These are phyloP conservation scores for Skeletonema potamos DNA, from an alignment of 108 stramenopile genomes.

Conservation along the genomic window DNA sequence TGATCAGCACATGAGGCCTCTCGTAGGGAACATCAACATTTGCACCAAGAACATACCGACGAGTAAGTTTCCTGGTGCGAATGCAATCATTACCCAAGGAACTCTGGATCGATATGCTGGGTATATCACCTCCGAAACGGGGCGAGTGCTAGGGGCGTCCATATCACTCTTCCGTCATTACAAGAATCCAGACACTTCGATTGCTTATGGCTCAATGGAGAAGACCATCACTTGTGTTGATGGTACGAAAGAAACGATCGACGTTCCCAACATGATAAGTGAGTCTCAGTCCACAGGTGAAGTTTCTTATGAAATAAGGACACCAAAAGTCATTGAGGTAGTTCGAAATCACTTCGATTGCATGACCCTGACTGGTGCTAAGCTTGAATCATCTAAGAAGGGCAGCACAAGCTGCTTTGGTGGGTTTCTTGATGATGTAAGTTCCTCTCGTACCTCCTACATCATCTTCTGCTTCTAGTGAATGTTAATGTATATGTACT, in stretches of 20 bases:
- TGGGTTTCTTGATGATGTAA: slow-evolving; percentile 41
- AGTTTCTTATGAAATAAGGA: slow-evolving; percentile 59
- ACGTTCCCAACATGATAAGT: slow-evolving; percentile 30
- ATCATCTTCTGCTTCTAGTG: not conserved
- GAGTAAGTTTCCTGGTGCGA: not conserved
- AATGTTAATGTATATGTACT: not conserved
- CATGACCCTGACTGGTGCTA: slow-evolving; percentile 69
- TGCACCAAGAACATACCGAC: slow-evolving; percentile 36
- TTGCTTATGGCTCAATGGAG: slow-evolving; percentile 24
- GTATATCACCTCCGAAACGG: slow-evolving; percentile 37
- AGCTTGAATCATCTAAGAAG: slow-evolving; percentile 45
- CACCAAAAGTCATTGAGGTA: slow-evolving; percentile 68
- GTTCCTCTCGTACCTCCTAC: not conserved
- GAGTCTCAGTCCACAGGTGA: slow-evolving; percentile 17
- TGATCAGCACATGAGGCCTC: slow-evolving; percentile 43
- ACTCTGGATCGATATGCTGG: slow-evolving; percentile 16
- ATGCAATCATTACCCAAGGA: not conserved
- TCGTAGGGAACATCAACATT: slow-evolving; percentile 47
- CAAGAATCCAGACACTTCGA: slow-evolving; percentile 24
- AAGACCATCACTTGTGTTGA: slow-evolving; percentile 33
- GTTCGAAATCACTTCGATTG: slow-evolving; percentile 85
- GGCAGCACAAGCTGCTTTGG: slow-evolving; percentile 33
- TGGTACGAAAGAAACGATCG: slow-evolving; percentile 30
- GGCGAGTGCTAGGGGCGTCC: slow-evolving; percentile 37
- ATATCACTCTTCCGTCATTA: slow-evolving; percentile 37